Evolutionary conservation across 345 rosid species (phyloP), one percentile per base, ranked within the genome.

Genomic region (Punica granatum): DNA sequence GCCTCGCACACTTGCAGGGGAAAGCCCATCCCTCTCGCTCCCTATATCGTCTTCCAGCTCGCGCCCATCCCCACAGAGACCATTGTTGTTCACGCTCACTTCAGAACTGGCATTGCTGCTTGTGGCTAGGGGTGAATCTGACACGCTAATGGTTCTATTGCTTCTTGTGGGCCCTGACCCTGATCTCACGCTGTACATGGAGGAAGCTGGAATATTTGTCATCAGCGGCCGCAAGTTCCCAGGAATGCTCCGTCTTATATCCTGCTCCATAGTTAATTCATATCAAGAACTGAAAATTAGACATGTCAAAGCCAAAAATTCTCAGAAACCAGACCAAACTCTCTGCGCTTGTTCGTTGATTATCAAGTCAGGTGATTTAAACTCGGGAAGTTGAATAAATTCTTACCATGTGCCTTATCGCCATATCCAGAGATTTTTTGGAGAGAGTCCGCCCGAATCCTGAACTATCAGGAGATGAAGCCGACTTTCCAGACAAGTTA

Each of bases 101-200:
- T 94, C 99, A 3, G 99, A 94, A 76, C 98, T 91, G 44, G 93
- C 99, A 71, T 89, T 91, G 73, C 99, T 94, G 83, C 98, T 94
- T 23, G 98, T 91, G 48, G 96, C 98, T n/a, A 86, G 77, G 43
- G 98, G 99, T 25, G 97, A 94, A 74, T 88, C 98, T 18, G 89
- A 79, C n/a, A 85, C 87, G 66, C 93, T 89, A 70, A 83, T 33
- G 3, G 92, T 85, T 72, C 89, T 78, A 75, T 85, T 82, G 78
- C 86, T 83, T 69, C 88, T 71, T 64, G 83, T 48, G 67, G 85
- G 88, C 65, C 96, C 98, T 49, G 97, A 85, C 66, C 96, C 98
- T 62, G 97, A 85, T 77, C 99, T 92, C 77, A 89, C 92, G 61
- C 98, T 95, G 75, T 92, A 95, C 97, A 92, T 83, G 66, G 96